A percentile compares a stretch with the other conserved stretches of the same genome.
phyloP scores from a whole-genome alignment of 1,139 yeast genomes.

The Kodamaea sp. region DNA sequence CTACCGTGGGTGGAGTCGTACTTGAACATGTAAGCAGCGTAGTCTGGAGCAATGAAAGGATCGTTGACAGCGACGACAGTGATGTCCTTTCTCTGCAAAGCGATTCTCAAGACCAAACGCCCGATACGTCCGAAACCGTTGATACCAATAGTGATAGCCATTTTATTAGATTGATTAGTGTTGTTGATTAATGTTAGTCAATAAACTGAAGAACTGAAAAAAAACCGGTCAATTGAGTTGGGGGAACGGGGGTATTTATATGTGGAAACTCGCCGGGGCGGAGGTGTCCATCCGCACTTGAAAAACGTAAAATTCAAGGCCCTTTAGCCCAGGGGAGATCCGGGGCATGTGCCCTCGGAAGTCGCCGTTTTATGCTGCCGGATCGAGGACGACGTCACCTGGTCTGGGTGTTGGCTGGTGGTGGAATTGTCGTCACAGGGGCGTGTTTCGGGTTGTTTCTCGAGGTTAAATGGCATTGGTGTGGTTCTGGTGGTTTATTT shows the following conservation, averaged over 20 bases:
- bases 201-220: conserved; percentile 5
- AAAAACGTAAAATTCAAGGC: no score
- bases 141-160: conserved; percentile 58
- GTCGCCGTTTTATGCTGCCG: no score
- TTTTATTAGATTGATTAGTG: conserved; percentile 11
- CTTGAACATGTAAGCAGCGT: conserved; percentile 87
- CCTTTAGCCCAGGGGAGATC: no score
- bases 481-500: no score
- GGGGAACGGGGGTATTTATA: conserved; percentile 12
- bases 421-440: no score
- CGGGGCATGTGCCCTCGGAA: no score
- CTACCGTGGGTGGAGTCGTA: conserved; percentile 86
- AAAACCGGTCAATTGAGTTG: conserved; percentile 4
- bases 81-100: conserved; percentile 67
- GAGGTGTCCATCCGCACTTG: conserved; percentile 6
- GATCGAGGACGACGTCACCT: no score
- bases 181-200: conserved; percentile 3
- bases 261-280: conserved; percentile 5
- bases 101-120: conserved; percentile 82
- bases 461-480: no score
- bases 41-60: conserved; percentile 80
- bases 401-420: no score
- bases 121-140: conserved; percentile 92
- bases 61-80: conserved; percentile 80
- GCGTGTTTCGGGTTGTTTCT: no score